phyloP scores from a whole-genome alignment of 2,329 filamentous ascomycete genomes.

The Fusarium tupiense region DNA sequence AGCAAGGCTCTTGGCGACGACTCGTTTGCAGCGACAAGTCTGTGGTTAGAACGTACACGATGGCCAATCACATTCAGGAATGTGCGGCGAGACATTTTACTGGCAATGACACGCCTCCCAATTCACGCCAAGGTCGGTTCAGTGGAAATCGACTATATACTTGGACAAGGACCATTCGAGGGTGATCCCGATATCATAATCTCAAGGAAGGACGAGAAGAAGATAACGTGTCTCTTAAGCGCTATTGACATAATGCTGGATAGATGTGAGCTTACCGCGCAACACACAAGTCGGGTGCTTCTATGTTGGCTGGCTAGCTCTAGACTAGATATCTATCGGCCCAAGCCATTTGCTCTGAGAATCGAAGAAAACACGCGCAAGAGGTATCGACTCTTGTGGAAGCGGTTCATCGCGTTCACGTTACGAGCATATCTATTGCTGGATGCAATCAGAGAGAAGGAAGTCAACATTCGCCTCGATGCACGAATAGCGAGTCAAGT shows the following conservation, averaged over 20 bases:
- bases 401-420: too few species aligned
- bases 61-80: background rate
- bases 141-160: background rate
- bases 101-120: background rate
- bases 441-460: too few species aligned
- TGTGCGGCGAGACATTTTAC: background rate
- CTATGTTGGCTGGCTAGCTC: background rate
- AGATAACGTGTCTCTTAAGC: background rate
- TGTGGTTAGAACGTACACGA: background rate
- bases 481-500: too few species aligned
- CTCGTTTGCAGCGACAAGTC: background rate
- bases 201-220: background rate
- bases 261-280: background rate
- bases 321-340: too few species aligned
- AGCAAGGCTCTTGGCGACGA: background rate
- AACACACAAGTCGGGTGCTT: background rate
- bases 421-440: too few species aligned
- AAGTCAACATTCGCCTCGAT: too few species aligned
- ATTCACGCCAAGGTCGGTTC: background rate
- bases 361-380: too few species aligned
- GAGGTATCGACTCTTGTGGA: too few species aligned
- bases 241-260: background rate
- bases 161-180: background rate
- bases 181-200: background rate
- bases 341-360: too few species aligned